Conservation (phyloP, 2,329 filamentous ascomycete genomes). For the Akanthomyces uredinophilus region DNA sequence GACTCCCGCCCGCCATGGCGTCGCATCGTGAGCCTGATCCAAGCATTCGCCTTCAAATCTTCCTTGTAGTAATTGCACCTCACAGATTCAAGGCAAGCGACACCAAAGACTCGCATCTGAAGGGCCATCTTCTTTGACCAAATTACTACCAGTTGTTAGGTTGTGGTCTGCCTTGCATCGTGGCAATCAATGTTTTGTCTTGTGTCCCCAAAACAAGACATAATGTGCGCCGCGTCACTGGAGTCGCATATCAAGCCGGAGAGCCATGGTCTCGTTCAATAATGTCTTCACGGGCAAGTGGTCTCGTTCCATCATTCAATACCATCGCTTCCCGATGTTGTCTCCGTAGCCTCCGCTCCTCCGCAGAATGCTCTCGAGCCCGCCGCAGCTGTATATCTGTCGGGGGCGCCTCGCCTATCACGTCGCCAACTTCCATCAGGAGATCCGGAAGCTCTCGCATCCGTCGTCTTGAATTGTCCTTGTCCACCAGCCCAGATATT, state of each 20-base stretch:
- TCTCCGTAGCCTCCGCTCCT: slow-evolving; percentile 68
- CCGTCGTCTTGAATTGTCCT: slow-evolving; percentile 25
- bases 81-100: no score
- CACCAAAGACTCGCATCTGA: no score
- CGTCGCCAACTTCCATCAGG: slow-evolving; percentile 30
- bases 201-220: not conserved
- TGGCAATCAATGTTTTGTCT: not conserved
- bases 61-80: no score
- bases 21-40: no score
- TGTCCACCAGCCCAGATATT: slow-evolving; percentile 43
- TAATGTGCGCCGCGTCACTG: not conserved
- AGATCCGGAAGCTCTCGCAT: slow-evolving; percentile 28
- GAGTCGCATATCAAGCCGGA: slow-evolving; percentile 21
- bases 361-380: slow-evolving; percentile 49
- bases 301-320: slow-evolving; percentile 76
- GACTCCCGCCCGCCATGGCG: no score
- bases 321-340: slow-evolving; percentile 86
- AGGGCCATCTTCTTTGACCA: no score
- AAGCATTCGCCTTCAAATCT: no score
- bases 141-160: no score
- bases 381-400: slow-evolving; percentile 27
- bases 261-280: slow-evolving; percentile 58
- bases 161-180: not conserved
- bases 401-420: slow-evolving; percentile 20
- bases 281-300: slow-evolving; percentile 70